Evolutionary conservation across 495 filamentous ascomycete genomes (phyloP).

Genomic region (Penicillium malachiteum): DNA sequence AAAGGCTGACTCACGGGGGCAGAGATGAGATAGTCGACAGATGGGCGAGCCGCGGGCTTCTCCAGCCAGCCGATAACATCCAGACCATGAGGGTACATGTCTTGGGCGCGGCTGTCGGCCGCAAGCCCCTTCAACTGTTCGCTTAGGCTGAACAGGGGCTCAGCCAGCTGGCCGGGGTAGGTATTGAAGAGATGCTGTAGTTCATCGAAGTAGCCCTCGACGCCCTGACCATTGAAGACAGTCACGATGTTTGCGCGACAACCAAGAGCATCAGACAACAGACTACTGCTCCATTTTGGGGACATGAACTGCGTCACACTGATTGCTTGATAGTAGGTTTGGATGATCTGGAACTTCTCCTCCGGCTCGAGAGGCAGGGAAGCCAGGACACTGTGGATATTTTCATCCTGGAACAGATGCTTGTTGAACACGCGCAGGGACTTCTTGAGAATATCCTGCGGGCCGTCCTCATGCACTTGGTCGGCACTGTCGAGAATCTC

Average conservation of each 20-base stretch:
- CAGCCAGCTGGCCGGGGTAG: slow-evolving; percentile 85
- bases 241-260: slow-evolving; percentile 76
- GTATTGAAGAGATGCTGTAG: slow-evolving; percentile 85
- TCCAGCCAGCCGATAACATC: slow-evolving; percentile 92
- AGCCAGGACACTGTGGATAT: too few relatives aligned
- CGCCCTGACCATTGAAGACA: slow-evolving; percentile 95
- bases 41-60: slow-evolving; percentile 81
- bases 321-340: too few relatives aligned
- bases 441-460: too few relatives aligned
- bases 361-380: too few relatives aligned
- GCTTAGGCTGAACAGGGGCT: slow-evolving; percentile 78
- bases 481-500: too few relatives aligned
- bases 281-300: too few relatives aligned
- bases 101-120: slow-evolving; percentile 87
- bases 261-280: slow-evolving; percentile 83
- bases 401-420: too few relatives aligned
- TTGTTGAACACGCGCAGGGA: too few relatives aligned
- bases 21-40: slow-evolving; percentile 92
- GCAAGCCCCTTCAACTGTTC: slow-evolving; percentile 80
- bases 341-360: too few relatives aligned
- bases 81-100: slow-evolving; percentile 92
- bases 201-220: slow-evolving; percentile 98
- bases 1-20: slow-evolving; percentile 95
- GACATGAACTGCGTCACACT: too few relatives aligned
- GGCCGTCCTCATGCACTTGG: too few relatives aligned